Evolutionary conservation across 1,284 basidiomycete species (phyloP).

Genomic region (Fomitopsis palustris): DNA sequence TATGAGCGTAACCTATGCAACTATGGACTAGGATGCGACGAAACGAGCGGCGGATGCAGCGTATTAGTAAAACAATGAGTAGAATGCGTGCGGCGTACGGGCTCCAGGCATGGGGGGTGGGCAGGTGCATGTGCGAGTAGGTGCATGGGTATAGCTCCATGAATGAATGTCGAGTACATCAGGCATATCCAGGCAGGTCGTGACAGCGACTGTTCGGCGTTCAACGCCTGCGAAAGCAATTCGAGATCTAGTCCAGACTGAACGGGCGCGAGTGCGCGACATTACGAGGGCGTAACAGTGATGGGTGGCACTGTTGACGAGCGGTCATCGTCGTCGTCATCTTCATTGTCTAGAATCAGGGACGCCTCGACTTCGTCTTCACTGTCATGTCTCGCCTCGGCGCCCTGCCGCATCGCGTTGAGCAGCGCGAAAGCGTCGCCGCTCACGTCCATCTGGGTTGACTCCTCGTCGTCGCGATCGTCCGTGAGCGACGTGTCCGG

Average conservation of each 20-base stretch:
- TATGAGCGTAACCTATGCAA: neutral
- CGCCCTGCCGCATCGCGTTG: conserved; percentile 30
- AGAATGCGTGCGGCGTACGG: conserved; percentile 1
- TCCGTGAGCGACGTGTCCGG: conserved; percentile 22
- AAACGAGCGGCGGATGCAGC: neutral
- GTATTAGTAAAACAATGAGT: conserved; percentile 1
- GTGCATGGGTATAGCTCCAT: conserved; percentile 3
- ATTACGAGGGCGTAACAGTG: conserved; percentile 35
- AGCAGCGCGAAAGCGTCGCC: neutral
- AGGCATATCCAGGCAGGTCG: neutral
- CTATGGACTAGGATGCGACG: neutral
- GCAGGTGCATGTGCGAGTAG: neutral
- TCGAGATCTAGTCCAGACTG: neutral
- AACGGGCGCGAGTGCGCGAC: conserved; percentile 7
- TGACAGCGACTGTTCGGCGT: neutral
- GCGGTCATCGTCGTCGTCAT: neutral
- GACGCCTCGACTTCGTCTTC: conserved; percentile 21
- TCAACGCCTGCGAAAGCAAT: neutral
- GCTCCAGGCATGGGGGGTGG: neutral
- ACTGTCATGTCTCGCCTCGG: conserved; percentile 23
- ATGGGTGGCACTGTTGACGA: conserved; percentile 34
- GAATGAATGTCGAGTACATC: neutral
- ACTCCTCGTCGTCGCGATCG: conserved; percentile 16
- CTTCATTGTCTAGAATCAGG: conserved; percentile 14
- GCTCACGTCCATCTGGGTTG: neutral